Evolutionary conservation across 2,329 filamentous ascomycete genomes (phyloP), one percentile per base, ranked within the genome.

Genomic region (Blastomyces percursus): DNA sequence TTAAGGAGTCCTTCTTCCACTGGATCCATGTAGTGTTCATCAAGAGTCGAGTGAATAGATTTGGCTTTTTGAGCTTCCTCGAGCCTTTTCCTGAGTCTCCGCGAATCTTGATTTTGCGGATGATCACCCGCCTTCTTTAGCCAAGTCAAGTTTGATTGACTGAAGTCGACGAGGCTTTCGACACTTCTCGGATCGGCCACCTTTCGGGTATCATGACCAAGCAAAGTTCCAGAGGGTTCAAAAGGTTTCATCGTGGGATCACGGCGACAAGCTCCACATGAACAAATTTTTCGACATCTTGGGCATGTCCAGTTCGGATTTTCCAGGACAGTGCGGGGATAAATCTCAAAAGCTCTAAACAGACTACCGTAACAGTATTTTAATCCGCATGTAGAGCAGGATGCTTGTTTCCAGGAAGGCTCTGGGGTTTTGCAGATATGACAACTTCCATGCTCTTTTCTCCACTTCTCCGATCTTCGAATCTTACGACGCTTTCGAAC

Each of bases 281-380:
- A 95, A 79, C 94, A 99, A 46, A 93, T 90, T 21, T 86, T 86
- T 27, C 84, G 80, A 72, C 94, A 99, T 70, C 87, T 90, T 0
- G 94, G 94, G 67, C 94, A 99, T 69, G 88, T 84, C 93, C 94
- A 99, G 57, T 86, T 80, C 66, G 86, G 84, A 66, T 90, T 82
- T 71, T 95, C 86, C 82, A 96, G 87, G 0, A 92, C 84, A 24
- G 85, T 80, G 69, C 93, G 85, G 0, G 94, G 94, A 83, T 91
- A 88, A 72, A 91, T 84, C 72, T 97, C 93, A 70, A 96, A 96
- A 0, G 90, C 92, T 62, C 94, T 83, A 76, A 91, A 97, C 1
- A 99, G 80, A 19, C 88, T 88, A n/a, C 93, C 93, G 71, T 95
- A 99, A 73, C 94, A 97, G 72, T 95, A 99, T 0, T 84, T 85